Base-by-base conservation (phyloP, 2,329 filamentous ascomycete species). In the Lecanicillium sp. region DNA sequence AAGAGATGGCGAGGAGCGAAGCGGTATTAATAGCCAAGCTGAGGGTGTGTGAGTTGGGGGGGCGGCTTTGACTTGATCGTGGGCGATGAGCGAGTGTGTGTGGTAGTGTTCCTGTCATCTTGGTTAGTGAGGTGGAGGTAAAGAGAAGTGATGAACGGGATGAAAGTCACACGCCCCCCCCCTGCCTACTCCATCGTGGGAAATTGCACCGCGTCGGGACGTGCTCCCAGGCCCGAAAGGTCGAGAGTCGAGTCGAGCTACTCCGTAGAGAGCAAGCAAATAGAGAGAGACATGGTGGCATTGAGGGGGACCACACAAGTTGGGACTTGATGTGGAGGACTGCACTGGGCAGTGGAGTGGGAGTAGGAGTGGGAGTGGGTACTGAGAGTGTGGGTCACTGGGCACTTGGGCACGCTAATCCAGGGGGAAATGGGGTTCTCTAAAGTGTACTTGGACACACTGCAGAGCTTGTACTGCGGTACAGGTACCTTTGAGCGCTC, bases 11-110 rank as follows among this genome's bases (percentile, higher is more conserved):
- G 65, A 68, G 64, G 66, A 63, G 54, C 58, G 61, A 56, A 61
- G 60, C 61, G 60, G 64, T 70, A 73, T 74, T 74, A 75, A 75
- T 74, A 74, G 55, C 52, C 51, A 54, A 47, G 17, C 38, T 17
- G 35, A 33, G 44, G 35, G 44, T 40, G 44, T 39, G 44, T 11
- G 26, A 21, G n/a, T 30, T 27, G 11, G 19, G 6, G 17, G 17
- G 48, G 49, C 12, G 33, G 33, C 43, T 23, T 29, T 45, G 23
- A 41, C 46, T 48, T 42, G 23, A 42, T 42, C 38, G 24, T 19
- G 21, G 17, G 17, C 24, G 30, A 29, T 14, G 17, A 23, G 19
- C 29, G 40, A 21, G 26, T 30, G 15, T 42, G 27, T 23, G 27
- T 21, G 27, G 11, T 10, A 14, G 39, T 35, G 19, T 12, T 35